These are phyloP conservation scores for Brachypodium distachyon DNA, from an alignment of 202 grass and related monocot genomes.

Conservation along the genomic window DNA sequence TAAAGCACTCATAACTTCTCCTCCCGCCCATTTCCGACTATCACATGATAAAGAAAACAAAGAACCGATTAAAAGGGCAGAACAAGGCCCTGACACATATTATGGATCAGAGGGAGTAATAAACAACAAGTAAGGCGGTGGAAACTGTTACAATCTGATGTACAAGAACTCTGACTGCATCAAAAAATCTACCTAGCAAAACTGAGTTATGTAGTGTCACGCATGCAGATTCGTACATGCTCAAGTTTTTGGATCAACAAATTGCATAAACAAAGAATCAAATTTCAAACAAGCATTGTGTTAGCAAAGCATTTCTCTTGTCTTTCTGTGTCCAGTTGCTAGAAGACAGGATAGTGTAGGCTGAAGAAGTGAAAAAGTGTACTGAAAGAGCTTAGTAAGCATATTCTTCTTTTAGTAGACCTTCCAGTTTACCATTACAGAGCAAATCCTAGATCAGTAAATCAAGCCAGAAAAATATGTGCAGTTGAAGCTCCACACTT, in stretches of 20 bases:
- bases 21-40: slow-evolving; percentile 82
- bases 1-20: slow-evolving; percentile 73
- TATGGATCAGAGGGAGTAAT: too few species aligned
- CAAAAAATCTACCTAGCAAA: neutral
- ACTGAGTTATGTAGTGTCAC: neutral
- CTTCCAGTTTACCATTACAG: neutral
- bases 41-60: slow-evolving; percentile 21
- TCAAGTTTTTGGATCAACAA: neutral
- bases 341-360: neutral
- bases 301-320: neutral
- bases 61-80: neutral
- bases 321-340: neutral
- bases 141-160: neutral
- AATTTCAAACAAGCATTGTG: slow-evolving; percentile 1
- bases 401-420: neutral
- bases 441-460: neutral
- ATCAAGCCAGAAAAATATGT: slow-evolving; percentile 19
- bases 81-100: slow-evolving; percentile 6
- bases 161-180: neutral
- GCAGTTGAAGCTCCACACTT: neutral
- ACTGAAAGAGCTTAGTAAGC: neutral
- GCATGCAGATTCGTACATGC: neutral
- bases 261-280: neutral
- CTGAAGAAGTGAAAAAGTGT: too few species aligned
- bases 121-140: neutral